These are phyloP conservation scores for Boletus rubropictus DNA, from an alignment of 768 basidiomycete genomes.

Conservation along the genomic window DNA sequence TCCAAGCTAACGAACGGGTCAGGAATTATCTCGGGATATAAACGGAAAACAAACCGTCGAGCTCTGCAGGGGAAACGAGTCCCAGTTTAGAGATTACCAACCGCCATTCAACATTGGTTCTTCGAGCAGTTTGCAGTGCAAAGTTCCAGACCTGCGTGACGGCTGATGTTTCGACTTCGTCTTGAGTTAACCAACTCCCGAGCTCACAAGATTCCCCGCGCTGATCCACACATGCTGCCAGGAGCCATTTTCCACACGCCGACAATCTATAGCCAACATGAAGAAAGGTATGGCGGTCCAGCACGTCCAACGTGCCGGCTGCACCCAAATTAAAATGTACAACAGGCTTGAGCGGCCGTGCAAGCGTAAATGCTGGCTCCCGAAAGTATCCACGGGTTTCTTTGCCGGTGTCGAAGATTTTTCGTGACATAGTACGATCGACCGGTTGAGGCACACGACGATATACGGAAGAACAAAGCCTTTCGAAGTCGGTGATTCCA, in stretches of 20 bases:
- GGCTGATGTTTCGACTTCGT: slow-evolving; percentile 40
- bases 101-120: slow-evolving; percentile 75
- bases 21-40: slow-evolving; percentile 1
- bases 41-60: slow-evolving; percentile 51
- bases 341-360: slow-evolving; percentile 36
- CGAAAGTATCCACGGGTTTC: slow-evolving; percentile 49
- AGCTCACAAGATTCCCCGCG: slow-evolving; percentile 70
- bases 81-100: slow-evolving; percentile 70
- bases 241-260: slow-evolving; percentile 67
- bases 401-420: slow-evolving; percentile 37
- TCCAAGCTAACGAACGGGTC: slow-evolving; percentile 53
- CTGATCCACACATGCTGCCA: slow-evolving; percentile 71
- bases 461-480: slow-evolving; percentile 62
- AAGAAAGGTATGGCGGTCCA: slow-evolving; percentile 56
- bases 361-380: slow-evolving; percentile 60
- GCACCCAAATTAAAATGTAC: slow-evolving; percentile 39
- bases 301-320: slow-evolving; percentile 41
- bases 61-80: slow-evolving; percentile 49
- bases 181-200: slow-evolving; percentile 60
- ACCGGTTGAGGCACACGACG: slow-evolving; percentile 60
- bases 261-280: slow-evolving; percentile 74
- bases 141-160: slow-evolving; percentile 69
- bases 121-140: slow-evolving; percentile 51
- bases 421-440: slow-evolving; percentile 55
- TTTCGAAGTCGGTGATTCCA: slow-evolving; percentile 31